phyloP scores from a whole-genome alignment of 2,329 filamentous ascomycete genomes.

The Whalleya microplaca region DNA sequence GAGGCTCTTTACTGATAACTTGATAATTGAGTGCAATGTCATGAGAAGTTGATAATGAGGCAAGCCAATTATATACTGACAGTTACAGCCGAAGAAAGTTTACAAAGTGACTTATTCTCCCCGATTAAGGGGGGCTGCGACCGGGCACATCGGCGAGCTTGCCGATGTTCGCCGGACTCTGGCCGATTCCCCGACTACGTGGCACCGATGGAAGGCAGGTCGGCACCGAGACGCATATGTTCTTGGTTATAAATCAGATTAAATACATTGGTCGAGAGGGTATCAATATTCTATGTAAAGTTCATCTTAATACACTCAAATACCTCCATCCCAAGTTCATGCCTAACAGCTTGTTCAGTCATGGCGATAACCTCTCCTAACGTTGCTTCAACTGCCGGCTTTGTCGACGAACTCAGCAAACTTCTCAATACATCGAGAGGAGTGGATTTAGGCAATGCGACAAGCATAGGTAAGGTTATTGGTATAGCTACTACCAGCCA shows the following conservation, averaged over 20 bases:
- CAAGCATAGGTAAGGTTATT: not conserved
- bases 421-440: not conserved
- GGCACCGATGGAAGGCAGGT: not conserved
- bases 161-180: not conserved
- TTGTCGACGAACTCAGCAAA: not conserved
- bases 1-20: not conserved
- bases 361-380: not conserved
- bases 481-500: not conserved
- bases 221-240: not conserved
- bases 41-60: too few relatives aligned
- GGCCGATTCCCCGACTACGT: not conserved
- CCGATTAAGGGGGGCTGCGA: not conserved
- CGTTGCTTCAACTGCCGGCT: not conserved
- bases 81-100: not conserved
- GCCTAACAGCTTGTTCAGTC: not conserved
- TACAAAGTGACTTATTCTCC: not conserved
- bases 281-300: not conserved
- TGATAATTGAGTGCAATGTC: not conserved
- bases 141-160: not conserved
- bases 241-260: not conserved
- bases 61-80: not conserved
- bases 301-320: not conserved
- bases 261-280: not conserved
- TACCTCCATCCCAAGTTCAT: not conserved
- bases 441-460: not conserved